Evolutionary conservation across 1,284 basidiomycete species (phyloP).

Genomic region (Trametes hirsuta): DNA sequence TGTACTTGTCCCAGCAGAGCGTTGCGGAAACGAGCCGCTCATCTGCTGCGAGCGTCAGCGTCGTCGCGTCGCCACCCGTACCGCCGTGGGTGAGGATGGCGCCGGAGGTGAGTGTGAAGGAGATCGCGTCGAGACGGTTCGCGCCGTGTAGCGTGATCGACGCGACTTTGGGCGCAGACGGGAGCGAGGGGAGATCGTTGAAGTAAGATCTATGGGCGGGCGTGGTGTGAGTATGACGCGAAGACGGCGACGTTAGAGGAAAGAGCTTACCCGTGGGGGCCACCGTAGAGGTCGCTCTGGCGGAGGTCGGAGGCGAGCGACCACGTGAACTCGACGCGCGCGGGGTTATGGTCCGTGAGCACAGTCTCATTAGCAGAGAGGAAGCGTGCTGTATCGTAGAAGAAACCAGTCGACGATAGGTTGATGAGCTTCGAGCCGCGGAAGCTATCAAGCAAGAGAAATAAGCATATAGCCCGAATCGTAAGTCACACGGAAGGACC

Average conservation of each 20-base stretch:
- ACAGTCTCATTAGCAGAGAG: slow-evolving; percentile 4
- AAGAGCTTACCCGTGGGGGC: slow-evolving; percentile 9
- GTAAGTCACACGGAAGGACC: background rate
- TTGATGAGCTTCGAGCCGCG: slow-evolving; percentile 8
- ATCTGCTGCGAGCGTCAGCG: slow-evolving; percentile 5
- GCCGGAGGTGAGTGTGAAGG: slow-evolving; percentile 11
- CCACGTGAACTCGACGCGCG: slow-evolving; percentile 10
- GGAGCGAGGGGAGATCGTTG: slow-evolving; percentile 13
- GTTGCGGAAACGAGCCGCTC: slow-evolving; percentile 1
- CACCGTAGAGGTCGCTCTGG: slow-evolving; percentile 15
- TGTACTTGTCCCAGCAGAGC: slow-evolving; percentile 14
- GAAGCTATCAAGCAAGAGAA: background rate
- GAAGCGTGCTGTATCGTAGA: slow-evolving; percentile 8
- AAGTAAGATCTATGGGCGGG: background rate
- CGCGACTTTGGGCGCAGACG: slow-evolving; percentile 2
- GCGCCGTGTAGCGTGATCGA: slow-evolving; percentile 12
- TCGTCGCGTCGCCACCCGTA: slow-evolving; percentile 4
- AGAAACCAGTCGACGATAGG: slow-evolving; percentile 4
- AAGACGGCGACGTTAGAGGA: background rate
- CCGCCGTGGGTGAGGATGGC: slow-evolving; percentile 9
- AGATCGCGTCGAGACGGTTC: slow-evolving; percentile 9
- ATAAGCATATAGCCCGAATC: background rate
- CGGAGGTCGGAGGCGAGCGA: slow-evolving; percentile 1
- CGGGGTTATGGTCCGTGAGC: slow-evolving; percentile 19
- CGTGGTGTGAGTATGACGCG: background rate